Conservation (phyloP, 2,329 filamentous ascomycete species). For the Diaporthe aspalathi region DNA sequence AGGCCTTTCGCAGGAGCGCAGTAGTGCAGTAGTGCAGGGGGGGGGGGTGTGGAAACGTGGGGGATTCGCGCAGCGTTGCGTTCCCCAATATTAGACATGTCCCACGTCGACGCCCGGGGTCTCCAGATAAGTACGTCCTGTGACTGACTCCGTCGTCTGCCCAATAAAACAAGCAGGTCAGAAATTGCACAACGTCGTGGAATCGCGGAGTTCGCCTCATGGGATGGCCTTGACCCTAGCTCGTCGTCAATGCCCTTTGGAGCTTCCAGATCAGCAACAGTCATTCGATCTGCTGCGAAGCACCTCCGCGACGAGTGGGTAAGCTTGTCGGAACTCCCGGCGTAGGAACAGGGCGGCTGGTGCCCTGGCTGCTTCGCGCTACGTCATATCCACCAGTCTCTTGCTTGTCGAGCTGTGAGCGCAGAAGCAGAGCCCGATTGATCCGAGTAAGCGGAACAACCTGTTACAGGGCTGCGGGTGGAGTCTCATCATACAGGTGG, state of each 20-base stretch:
- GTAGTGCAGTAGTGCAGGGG: background rate
- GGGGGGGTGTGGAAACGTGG: constrained; percentile 20
- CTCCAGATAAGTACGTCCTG: background rate
- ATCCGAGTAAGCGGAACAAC: constrained; percentile 32
- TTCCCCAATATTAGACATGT: constrained; percentile 27
- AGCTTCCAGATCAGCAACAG: constrained; percentile 20
- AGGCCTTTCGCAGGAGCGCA: constrained; percentile 5
- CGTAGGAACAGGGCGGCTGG: constrained; percentile 9
- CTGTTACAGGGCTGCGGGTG: constrained; percentile 36
- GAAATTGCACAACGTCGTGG: constrained; percentile 6
- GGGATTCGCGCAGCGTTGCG: constrained; percentile 27
- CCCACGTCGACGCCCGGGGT: constrained; percentile 14
- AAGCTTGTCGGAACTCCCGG: constrained; percentile 27
- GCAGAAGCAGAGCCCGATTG: constrained; percentile 34
- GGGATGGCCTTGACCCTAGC: constrained; percentile 6
- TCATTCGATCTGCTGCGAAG: constrained; percentile 18
- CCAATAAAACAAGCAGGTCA: background rate
- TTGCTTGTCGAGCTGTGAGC: background rate
- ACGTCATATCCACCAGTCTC: constrained; percentile 34
- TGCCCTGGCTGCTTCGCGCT: constrained; percentile 9
- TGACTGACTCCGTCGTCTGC: constrained; percentile 6
- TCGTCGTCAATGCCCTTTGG: background rate
- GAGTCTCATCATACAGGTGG: constrained; percentile 33
- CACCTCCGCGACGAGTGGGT: constrained; percentile 23
- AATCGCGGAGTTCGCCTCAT: constrained; percentile 22